Evolutionary conservation across 2,329 filamentous ascomycete genomes (phyloP), one percentile per base, ranked within the genome.

Genomic region (Chaetomiaceae sp.): DNA sequence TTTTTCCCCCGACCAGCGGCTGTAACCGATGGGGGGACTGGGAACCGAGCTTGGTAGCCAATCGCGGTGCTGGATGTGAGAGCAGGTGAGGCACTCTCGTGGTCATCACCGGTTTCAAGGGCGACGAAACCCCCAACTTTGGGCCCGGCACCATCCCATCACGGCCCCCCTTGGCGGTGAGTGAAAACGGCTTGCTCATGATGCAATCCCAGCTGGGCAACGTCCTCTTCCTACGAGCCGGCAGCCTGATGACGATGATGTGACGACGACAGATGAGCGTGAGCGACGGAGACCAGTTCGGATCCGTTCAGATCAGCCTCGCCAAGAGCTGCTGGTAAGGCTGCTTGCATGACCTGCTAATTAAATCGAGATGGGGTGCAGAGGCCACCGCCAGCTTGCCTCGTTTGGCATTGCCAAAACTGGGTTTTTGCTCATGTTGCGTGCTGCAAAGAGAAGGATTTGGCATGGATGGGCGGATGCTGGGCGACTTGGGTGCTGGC

Each of bases 1-100:
- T 14, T 27, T 30, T 43, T 20, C 38, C 38, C 32, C 23, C n/a
- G n/a, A 34, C 25, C 41, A 13, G 41, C 49, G 50, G 50, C 34
- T 53, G 43, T 27, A 53, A 37, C 51, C 51, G 51, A 53, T 34
- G 23, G 25, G 27, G 25, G 25, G 20, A 37, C 11, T 32, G 36
- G 37, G 38, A 51, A 16, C 41, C 48, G 48, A 44, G 23, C 16
- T 45, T 32, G 48, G 48, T 32, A 51, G 41, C 48, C 48, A 51
- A 51, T 51, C n/a, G 25, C 16, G 48, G 25, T 16, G 16, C 32
- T 2, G 23, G 16, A 14, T n/a, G 23, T 9, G 30, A n/a, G 18
- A 42, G 29, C 18, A 41, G 47, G 37, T 23, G 41, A 38, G 20
- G 42, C 48, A 40, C 25, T 13, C 45, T 51, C 48, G 48, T 51